phyloP scores from a whole-genome alignment of 2,329 filamentous ascomycete genomes.

The Fusarium chaquense region DNA sequence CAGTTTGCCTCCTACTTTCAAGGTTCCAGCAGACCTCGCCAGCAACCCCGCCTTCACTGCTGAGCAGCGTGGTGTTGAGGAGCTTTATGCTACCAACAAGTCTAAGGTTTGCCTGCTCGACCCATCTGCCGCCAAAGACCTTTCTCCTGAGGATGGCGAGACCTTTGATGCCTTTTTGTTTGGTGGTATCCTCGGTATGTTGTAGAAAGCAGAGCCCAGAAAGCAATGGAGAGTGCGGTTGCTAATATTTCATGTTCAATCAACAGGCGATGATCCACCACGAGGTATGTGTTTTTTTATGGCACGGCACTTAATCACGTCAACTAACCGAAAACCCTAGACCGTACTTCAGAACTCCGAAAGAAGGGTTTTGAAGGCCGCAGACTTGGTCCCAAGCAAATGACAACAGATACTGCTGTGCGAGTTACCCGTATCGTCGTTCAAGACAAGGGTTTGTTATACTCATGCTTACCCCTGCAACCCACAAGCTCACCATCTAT shows the following conservation, averaged over 20 bases:
- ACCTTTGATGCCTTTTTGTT: slow-evolving; percentile 93
- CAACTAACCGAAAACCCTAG: slow-evolving; percentile 59
- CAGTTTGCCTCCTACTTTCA: slow-evolving; percentile 77
- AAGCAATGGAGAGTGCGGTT: background rate
- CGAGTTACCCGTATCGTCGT: slow-evolving; percentile 91
- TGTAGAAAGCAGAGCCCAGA: background rate
- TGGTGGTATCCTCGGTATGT: slow-evolving; percentile 90
- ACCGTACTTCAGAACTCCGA: slow-evolving; percentile 93
- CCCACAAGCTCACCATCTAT: slow-evolving; percentile 22
- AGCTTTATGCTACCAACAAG: slow-evolving; percentile 80
- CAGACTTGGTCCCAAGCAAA: slow-evolving; percentile 90
- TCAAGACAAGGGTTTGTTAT: slow-evolving; percentile 78
- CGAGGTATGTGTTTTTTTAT: slow-evolving; percentile 70
- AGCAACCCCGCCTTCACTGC: slow-evolving; percentile 73
- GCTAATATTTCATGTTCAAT: slow-evolving; percentile 34
- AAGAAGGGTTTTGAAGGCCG: slow-evolving; percentile 93
- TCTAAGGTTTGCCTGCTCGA: slow-evolving; percentile 88
- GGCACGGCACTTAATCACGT: slow-evolving; percentile 6
- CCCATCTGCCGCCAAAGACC: slow-evolving; percentile 82
- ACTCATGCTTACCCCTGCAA: background rate
- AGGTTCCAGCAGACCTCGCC: slow-evolving; percentile 70
- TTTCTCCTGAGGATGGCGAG: slow-evolving; percentile 85
- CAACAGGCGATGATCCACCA: slow-evolving; percentile 88
- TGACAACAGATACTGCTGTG: slow-evolving; percentile 98
- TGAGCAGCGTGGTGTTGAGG: slow-evolving; percentile 83